A percentile compares a stretch with the other conserved stretches of the same genome.
These are phyloP conservation scores for Dioszegia aurantiaca DNA, from an alignment of 768 basidiomycete genomes.

Conservation along the genomic window DNA sequence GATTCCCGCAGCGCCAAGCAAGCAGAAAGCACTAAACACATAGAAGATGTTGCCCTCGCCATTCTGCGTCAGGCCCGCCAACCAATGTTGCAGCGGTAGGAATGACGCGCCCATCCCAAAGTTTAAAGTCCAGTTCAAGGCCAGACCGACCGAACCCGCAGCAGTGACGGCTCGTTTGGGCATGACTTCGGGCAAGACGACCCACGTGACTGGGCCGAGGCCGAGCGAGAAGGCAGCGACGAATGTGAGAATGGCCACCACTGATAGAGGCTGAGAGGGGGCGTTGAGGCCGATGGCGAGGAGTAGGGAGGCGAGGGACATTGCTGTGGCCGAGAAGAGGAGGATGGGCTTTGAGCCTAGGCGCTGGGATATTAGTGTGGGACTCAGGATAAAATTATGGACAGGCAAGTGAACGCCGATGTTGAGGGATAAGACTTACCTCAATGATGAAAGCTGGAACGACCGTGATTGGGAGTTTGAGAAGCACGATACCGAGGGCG, in stretches of 20 bases:
- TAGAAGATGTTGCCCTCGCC: slow-evolving; percentile 43
- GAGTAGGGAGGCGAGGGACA: slow-evolving; percentile 67
- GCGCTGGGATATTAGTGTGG: slow-evolving; percentile 55
- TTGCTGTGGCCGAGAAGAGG: slow-evolving; percentile 65
- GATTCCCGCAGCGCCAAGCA: slow-evolving; percentile 17
- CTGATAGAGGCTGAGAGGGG: slow-evolving; percentile 59
- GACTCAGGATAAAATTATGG: neutral
- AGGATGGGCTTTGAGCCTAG: slow-evolving; percentile 70
- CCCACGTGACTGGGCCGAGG: slow-evolving; percentile 88
- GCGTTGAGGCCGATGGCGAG: slow-evolving; percentile 56
- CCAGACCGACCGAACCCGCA: slow-evolving; percentile 69
- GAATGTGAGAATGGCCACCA: slow-evolving; percentile 67
- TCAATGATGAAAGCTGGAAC: slow-evolving; percentile 82
- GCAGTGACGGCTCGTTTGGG: slow-evolving; percentile 74
- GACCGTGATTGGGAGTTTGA: slow-evolving; percentile 65
- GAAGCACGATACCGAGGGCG: slow-evolving; percentile 74
- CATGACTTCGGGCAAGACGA: slow-evolving; percentile 84
- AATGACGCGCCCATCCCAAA: slow-evolving; percentile 40
- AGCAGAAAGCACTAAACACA: slow-evolving; percentile 29
- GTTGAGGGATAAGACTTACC: too few relatives aligned
- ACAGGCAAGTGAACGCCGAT: too few relatives aligned
- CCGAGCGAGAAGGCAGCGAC: slow-evolving; percentile 86
- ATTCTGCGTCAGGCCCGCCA: slow-evolving; percentile 25
- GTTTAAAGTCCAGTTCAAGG: slow-evolving; percentile 57
- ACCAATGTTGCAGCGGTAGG: slow-evolving; percentile 33